These are phyloP conservation scores for Aspergillus quadrilineatus DNA, from an alignment of 2,329 filamentous ascomycete species.

Conservation along the genomic window DNA sequence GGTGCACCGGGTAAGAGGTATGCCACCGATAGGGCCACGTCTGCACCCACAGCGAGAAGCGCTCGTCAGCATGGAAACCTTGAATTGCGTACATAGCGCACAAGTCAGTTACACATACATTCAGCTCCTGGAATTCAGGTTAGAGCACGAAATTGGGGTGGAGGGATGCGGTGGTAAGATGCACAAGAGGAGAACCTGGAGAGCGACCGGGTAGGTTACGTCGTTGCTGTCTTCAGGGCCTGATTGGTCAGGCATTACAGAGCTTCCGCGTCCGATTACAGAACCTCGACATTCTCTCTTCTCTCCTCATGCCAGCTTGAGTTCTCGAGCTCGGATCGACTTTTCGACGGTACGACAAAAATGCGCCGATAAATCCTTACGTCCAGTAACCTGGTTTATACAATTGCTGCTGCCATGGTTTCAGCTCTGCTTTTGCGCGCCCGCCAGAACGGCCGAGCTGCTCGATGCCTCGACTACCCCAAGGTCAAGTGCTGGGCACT, in stretches of 20 bases:
- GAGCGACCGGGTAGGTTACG: slow-evolving; percentile 19
- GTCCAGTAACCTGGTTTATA: slow-evolving; percentile 7
- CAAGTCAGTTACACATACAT: slow-evolving; percentile 20
- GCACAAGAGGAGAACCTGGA: slow-evolving; percentile 7
- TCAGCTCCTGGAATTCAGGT: slow-evolving; percentile 9
- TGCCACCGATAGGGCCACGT: slow-evolving; percentile 23
- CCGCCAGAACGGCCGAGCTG: slow-evolving; percentile 24
- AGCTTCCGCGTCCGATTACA: slow-evolving; percentile 10
- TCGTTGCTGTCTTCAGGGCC: slow-evolving; percentile 20
- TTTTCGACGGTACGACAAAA: background rate
- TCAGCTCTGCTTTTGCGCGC: slow-evolving; percentile 32
- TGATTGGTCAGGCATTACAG: slow-evolving; percentile 22
- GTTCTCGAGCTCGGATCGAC: background rate
- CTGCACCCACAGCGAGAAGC: slow-evolving; percentile 16
- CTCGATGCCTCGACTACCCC: slow-evolving; percentile 5
- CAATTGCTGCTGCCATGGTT: slow-evolving; percentile 27
- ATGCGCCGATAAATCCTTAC: background rate
- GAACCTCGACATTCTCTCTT: slow-evolving; percentile 14
- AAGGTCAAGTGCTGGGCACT: slow-evolving; percentile 11
- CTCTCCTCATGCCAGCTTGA: background rate
- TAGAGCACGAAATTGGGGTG: background rate
- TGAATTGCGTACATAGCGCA: background rate
- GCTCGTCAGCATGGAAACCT: slow-evolving; percentile 12
- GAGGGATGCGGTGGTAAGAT: slow-evolving; percentile 5
- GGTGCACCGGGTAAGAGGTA: slow-evolving; percentile 16